phyloP scores from a whole-genome alignment of 495 filamentous ascomycete genomes.

The Cercophora samala region DNA sequence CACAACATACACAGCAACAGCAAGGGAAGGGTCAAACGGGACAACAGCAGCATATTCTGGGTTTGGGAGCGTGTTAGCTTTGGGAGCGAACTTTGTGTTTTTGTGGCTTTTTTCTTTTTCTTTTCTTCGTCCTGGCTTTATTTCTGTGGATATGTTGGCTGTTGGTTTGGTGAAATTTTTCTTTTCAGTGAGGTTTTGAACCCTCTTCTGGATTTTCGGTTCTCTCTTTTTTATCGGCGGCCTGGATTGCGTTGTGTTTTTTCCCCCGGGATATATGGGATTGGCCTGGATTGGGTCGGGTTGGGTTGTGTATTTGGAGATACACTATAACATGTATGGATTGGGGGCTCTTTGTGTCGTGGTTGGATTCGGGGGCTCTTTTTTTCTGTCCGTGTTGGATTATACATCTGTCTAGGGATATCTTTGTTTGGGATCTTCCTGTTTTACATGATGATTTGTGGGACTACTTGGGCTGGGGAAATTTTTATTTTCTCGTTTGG shows the following conservation, averaged over 20 bases:
- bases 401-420: too few species aligned
- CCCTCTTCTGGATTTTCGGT: background rate
- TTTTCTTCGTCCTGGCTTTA: background rate
- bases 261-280: background rate
- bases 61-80: background rate
- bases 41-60: background rate
- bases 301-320: background rate
- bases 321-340: background rate
- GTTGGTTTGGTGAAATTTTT: background rate
- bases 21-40: conserved; percentile 2
- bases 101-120: background rate
- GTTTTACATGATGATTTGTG: background rate
- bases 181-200: background rate
- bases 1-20: conserved; percentile 2
- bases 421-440: background rate
- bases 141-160: background rate
- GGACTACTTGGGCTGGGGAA: background rate
- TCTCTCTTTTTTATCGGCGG: background rate
- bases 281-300: background rate
- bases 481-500: background rate
- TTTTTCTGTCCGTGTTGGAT: too few species aligned
- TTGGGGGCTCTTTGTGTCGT: background rate
- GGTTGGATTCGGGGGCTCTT: background rate
- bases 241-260: background rate
- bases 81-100: background rate